A percentile compares a stretch with the other conserved stretches of the same genome.
phyloP scores from a whole-genome alignment of 352 stramenopile genomes.

The Phytophthora agathidicida region DNA sequence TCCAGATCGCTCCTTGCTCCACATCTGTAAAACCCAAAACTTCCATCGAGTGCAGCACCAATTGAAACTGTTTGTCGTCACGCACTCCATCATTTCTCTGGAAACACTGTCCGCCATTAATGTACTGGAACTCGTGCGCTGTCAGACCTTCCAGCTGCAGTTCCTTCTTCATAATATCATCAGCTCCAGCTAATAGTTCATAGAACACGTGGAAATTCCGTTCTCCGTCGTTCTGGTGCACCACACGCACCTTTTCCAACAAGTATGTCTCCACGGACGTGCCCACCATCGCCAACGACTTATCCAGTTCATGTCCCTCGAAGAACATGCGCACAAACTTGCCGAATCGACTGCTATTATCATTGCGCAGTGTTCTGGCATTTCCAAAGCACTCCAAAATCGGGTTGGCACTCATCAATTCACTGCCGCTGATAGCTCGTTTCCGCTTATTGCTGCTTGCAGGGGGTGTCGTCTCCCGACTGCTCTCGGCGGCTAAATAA shows the following conservation, averaged over 20 bases:
- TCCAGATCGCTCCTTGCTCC: constrained; percentile 73
- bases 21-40: constrained; percentile 70
- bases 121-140: constrained; percentile 67
- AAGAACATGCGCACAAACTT: constrained; percentile 92
- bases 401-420: constrained; percentile 84
- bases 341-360: constrained; percentile 88
- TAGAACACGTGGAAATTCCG: constrained; percentile 89
- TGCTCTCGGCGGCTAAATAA: constrained; percentile 55
- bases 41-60: constrained; percentile 71
- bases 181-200: constrained; percentile 65
- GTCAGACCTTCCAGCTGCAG: constrained; percentile 45
- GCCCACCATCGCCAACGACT: constrained; percentile 62
- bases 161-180: constrained; percentile 47
- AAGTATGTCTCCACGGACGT: constrained; percentile 90
- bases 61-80: constrained; percentile 67
- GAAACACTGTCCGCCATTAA: constrained; percentile 70
- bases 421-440: constrained; percentile 49
- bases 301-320: constrained; percentile 34
- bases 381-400: constrained; percentile 90
- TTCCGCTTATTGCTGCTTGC: constrained; percentile 19
- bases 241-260: constrained; percentile 92
- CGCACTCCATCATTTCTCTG: constrained; percentile 67
- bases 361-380: constrained; percentile 74
- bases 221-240: constrained; percentile 76
- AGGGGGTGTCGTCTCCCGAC: constrained; percentile 1